Percentiles rank a stretch among this genome's conserved stretches.
phyloP scores from a whole-genome alignment of 208 protist species.

The Phytomonas serpens region DNA sequence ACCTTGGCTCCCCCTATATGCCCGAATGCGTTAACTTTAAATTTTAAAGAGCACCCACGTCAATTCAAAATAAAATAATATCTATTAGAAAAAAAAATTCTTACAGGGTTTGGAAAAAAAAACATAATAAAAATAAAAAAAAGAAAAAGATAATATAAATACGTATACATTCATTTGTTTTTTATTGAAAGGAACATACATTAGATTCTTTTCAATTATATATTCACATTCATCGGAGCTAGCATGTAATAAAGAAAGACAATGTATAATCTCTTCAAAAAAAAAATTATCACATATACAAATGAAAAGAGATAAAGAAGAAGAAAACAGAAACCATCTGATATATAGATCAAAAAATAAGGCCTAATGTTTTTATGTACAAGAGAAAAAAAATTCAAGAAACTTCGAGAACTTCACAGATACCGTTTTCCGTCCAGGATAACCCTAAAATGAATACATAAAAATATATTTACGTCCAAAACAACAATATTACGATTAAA shows the following conservation, averaged over 20 bases:
- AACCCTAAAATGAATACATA: background rate
- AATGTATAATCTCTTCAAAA: too few relatives aligned
- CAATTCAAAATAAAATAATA: too few relatives aligned
- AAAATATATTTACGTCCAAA: background rate
- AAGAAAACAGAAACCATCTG: too few relatives aligned
- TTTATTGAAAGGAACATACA: background rate
- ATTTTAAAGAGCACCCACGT: background rate
- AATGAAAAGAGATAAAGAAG: too few relatives aligned
- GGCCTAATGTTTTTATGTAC: too few relatives aligned
- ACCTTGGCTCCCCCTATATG: background rate
- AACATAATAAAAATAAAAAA: slow-evolving; percentile 1
- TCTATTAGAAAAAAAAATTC: background rate
- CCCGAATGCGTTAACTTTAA: background rate
- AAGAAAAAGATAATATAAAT: background rate
- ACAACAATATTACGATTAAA: background rate
- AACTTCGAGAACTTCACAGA: background rate
- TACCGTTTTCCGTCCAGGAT: background rate
- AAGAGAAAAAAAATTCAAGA: background rate
- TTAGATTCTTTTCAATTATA: background rate
- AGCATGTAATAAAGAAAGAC: too few relatives aligned
- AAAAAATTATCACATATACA: too few relatives aligned
- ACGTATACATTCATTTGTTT: background rate
- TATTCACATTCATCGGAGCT: background rate
- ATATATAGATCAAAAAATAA: too few relatives aligned
- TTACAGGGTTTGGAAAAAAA: background rate